Conservation (phyloP, 192 early-diverging fungal species). For the Neocallimastix lanati region DNA sequence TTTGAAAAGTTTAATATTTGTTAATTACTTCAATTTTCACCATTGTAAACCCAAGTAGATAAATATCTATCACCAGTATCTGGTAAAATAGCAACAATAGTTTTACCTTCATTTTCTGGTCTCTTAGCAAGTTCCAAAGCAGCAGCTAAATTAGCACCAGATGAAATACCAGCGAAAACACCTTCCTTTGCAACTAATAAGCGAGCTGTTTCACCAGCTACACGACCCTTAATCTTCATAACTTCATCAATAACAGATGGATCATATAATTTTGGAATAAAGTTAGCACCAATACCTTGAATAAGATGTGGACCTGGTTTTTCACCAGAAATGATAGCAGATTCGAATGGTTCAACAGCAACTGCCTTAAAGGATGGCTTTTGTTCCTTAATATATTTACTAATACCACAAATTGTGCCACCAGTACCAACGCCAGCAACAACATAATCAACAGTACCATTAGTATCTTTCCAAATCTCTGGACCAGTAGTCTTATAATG, state of each 20-base stretch:
- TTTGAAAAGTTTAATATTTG: too few relatives aligned
- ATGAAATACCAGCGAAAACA: background rate
- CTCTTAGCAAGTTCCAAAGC: background rate
- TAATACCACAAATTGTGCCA: slow-evolving; percentile 67
- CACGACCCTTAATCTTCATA: background rate
- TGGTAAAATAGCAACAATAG: background rate
- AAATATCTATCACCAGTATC: background rate
- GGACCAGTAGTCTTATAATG: slow-evolving; percentile 16
- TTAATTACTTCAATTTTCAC: background rate
- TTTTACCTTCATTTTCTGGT: background rate
- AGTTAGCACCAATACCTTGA: background rate
- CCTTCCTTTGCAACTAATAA: background rate
- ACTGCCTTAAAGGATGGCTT: background rate
- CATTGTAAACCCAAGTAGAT: background rate
- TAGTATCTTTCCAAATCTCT: slow-evolving; percentile 15
- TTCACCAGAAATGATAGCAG: background rate
- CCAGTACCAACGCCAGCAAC: slow-evolving; percentile 17
- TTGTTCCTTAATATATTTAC: slow-evolving; percentile 53
- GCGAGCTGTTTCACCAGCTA: background rate
- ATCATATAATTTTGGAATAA: background rate
- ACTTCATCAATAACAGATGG: background rate
- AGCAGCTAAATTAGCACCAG: background rate
- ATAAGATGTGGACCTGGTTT: background rate
- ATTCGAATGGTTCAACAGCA: background rate
- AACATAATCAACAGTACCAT: slow-evolving; percentile 13